These are phyloP conservation scores for Tephrocybe sp. DNA, from an alignment of 768 basidiomycete species.

Conservation along the genomic window DNA sequence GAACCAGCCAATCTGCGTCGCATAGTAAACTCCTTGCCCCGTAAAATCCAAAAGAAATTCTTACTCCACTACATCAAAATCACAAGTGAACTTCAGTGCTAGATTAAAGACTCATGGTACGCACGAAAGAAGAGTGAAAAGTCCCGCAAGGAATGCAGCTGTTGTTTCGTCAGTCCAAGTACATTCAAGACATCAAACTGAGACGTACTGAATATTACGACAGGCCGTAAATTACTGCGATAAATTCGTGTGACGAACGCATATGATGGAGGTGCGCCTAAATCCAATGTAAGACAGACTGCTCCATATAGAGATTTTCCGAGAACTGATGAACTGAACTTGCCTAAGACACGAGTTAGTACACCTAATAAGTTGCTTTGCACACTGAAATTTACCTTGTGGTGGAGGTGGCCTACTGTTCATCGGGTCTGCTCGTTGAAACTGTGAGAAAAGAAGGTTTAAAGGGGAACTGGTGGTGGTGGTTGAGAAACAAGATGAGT, in stretches of 20 bases:
- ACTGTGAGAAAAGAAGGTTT: not conserved
- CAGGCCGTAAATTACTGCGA: slow-evolving; percentile 56
- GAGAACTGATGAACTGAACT: slow-evolving; percentile 8
- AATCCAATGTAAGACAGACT: not conserved
- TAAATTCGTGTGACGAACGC: slow-evolving; percentile 60
- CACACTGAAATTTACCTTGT: slow-evolving; percentile 30
- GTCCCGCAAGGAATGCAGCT: slow-evolving; percentile 46
- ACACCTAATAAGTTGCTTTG: not conserved
- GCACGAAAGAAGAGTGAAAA: slow-evolving; percentile 69
- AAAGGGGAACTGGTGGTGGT: slow-evolving; percentile 5
- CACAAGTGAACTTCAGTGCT: not conserved
- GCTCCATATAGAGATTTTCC: not conserved
- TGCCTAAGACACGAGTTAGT: slow-evolving; percentile 17
- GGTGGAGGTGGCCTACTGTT: slow-evolving; percentile 39
- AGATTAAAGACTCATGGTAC: slow-evolving; percentile 24
- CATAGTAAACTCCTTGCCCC: too few species aligned
- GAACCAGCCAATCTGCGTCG: slow-evolving; percentile 59
- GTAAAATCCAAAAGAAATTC: too few species aligned
- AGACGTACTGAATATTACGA: slow-evolving; percentile 46
- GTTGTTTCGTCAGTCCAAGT: not conserved
- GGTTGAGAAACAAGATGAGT: slow-evolving; percentile 12
- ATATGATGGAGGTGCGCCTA: slow-evolving; percentile 57
- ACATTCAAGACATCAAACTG: not conserved
- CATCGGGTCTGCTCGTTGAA: slow-evolving; percentile 24
- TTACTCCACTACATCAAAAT: slow-evolving; percentile 29